Percentiles rank a stretch among this genome's conserved stretches.
Evolutionary conservation across 2,329 filamentous ascomycete species (phyloP).

Genomic region (Diplodia corticola): DNA sequence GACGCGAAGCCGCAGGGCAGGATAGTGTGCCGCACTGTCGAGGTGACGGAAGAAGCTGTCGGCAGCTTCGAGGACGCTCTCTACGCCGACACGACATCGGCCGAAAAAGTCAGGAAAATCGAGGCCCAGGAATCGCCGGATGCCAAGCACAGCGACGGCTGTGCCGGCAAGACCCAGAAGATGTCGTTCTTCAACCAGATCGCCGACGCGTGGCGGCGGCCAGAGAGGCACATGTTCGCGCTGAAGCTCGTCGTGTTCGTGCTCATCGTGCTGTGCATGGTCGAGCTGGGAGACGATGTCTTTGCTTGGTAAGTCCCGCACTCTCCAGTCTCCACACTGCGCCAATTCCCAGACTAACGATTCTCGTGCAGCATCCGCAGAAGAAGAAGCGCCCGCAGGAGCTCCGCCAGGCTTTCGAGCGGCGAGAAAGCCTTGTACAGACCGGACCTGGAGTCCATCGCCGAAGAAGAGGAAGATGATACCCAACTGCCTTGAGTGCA

Average conservation of each 20-base stretch:
- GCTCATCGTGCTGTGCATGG: conserved; percentile 21
- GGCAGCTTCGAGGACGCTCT: conserved; percentile 14
- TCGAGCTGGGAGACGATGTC: conserved; percentile 18
- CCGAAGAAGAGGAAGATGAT: conserved; percentile 22
- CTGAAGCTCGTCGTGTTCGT: conserved; percentile 14
- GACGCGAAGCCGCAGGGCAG: not conserved
- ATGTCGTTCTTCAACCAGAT: conserved; percentile 14
- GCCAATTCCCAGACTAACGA: not conserved
- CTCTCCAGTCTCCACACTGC: not conserved
- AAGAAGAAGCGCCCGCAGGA: conserved; percentile 2
- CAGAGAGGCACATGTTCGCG: conserved; percentile 14
- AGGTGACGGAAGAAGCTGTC: conserved; percentile 7
- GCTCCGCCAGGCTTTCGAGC: not conserved
- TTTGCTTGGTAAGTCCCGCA: not conserved
- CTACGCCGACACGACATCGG: conserved; percentile 9
- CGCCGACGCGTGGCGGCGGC: conserved; percentile 7
- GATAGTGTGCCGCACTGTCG: conserved; percentile 19
- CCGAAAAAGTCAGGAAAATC: conserved; percentile 1
- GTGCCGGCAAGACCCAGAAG: conserved; percentile 2
- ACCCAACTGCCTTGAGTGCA: conserved; percentile 22
- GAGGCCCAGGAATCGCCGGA: not conserved
- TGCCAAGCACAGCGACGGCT: not conserved
- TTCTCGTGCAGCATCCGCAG: not conserved
- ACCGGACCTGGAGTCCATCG: conserved; percentile 16
- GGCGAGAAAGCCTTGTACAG: conserved; percentile 18